Percentiles rank a stretch among this genome's conserved stretches.
Conservation (phyloP, 2,329 filamentous ascomycete species). For the Albophoma yamanashiensis region DNA sequence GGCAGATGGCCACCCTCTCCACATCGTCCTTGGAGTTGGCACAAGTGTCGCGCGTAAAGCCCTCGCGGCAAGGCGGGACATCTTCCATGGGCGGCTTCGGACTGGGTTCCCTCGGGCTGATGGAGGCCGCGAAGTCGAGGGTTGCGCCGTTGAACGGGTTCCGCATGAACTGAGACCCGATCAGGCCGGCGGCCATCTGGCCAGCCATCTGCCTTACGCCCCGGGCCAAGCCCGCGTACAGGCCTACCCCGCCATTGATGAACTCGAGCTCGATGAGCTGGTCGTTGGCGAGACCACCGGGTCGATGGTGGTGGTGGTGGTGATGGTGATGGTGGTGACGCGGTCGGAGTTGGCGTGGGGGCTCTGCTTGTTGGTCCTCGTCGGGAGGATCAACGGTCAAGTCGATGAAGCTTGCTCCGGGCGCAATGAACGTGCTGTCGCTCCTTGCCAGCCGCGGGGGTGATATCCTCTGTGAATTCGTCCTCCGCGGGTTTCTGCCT, state of each 20-base stretch:
- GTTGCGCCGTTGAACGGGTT: conserved; percentile 7
- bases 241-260: conserved; percentile 7
- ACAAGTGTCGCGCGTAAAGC: conserved; percentile 66
- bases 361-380: conserved; percentile 14
- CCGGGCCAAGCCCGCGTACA: conserved; percentile 9
- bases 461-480: conserved; percentile 26
- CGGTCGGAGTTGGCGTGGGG: neutral
- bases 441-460: conserved; percentile 32
- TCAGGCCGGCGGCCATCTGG: conserved; percentile 13
- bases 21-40: conserved; percentile 33
- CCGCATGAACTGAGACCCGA: conserved; percentile 11
- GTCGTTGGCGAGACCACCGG: conserved; percentile 4
- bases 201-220: conserved; percentile 14
- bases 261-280: conserved; percentile 16
- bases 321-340: conserved; percentile 8
- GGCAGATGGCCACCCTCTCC: conserved; percentile 67
- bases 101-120: conserved; percentile 19
- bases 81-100: conserved; percentile 46
- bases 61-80: conserved; percentile 54
- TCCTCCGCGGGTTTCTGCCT: conserved; percentile 28
- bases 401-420: conserved; percentile 33
- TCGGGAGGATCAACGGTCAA: conserved; percentile 36
- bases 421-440: conserved; percentile 30
- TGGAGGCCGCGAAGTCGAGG: conserved; percentile 14
- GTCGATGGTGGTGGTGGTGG: conserved; percentile 5